These are phyloP conservation scores for Madurella fahalii DNA, from an alignment of 2,329 filamentous ascomycete genomes.

Conservation along the genomic window DNA sequence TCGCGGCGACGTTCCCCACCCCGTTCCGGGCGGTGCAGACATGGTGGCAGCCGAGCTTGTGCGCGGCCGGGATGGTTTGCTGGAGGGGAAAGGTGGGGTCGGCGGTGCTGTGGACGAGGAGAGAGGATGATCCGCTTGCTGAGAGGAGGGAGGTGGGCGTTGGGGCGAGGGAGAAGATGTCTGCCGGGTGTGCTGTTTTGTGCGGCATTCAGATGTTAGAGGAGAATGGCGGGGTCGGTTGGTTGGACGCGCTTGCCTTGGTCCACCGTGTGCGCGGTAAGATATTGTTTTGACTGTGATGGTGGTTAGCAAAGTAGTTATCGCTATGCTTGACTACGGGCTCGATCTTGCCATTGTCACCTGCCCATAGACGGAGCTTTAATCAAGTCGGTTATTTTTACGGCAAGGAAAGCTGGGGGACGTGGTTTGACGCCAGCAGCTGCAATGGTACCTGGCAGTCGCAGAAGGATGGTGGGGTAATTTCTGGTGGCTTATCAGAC, in stretches of 20 bases:
- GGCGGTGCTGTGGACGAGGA: conserved; percentile 74
- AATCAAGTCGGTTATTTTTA: conserved; percentile 17
- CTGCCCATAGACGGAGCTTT: conserved; percentile 32
- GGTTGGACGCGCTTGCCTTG: conserved; percentile 54
- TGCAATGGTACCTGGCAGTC: conserved; percentile 1
- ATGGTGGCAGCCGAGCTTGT: conserved; percentile 90
- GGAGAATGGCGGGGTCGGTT: conserved; percentile 28
- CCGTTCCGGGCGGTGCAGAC: conserved; percentile 59
- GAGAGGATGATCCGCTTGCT: conserved; percentile 75
- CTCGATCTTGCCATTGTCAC: conserved; percentile 36
- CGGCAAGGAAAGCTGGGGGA: neutral
- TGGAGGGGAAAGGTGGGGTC: conserved; percentile 68
- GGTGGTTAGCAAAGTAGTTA: conserved; percentile 18
- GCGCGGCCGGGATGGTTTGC: conserved; percentile 75
- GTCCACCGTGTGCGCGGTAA: conserved; percentile 87
- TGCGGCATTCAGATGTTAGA: neutral
- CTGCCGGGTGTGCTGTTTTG: conserved; percentile 67
- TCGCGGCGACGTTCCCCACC: conserved; percentile 70
- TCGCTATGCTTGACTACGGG: no score
- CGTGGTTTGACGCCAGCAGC: conserved; percentile 11
- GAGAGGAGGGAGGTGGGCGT: conserved; percentile 73
- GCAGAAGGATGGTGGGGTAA: conserved; percentile 21
- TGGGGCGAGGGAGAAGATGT: conserved; percentile 79
- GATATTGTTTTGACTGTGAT: conserved; percentile 93
- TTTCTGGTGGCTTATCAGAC: conserved; percentile 5